These are phyloP conservation scores for Orbilia brochopaga DNA, from an alignment of 2,329 filamentous ascomycete species.

Conservation along the genomic window DNA sequence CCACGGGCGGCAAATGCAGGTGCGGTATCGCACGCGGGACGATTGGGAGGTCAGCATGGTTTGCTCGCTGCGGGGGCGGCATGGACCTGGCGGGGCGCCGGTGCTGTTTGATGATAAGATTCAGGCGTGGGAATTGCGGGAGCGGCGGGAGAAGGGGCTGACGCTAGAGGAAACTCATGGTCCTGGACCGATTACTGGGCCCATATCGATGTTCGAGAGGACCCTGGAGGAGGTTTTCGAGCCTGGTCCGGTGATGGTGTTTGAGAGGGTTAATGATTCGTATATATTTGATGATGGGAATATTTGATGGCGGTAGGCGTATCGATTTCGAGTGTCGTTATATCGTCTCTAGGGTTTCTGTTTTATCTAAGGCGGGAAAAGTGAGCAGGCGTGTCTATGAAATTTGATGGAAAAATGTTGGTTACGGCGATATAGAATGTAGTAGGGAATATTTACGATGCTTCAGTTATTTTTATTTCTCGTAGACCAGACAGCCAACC, in stretches of 20 bases:
- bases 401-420: too few species aligned
- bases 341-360: too few species aligned
- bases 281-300: neutral
- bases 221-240: too few species aligned
- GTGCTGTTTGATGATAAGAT: neutral
- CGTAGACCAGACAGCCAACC: too few species aligned
- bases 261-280: neutral
- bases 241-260: neutral
- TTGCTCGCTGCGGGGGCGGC: neutral
- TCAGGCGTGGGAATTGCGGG: neutral
- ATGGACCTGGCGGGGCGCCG: neutral
- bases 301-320: neutral
- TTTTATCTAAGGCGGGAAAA: neutral
- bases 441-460: neutral
- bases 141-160: neutral
- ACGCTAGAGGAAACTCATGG: too few species aligned
- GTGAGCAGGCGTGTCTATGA: too few species aligned
- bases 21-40: neutral
- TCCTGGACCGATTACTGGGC: too few species aligned
- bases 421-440: conserved; percentile 2
- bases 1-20: neutral
- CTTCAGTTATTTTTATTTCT: too few species aligned
- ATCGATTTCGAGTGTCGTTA: neutral
- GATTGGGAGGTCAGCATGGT: neutral
- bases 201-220: too few species aligned